Base-by-base conservation (phyloP, 208 protist genomes). In the Strigomonas oncopelti region DNA sequence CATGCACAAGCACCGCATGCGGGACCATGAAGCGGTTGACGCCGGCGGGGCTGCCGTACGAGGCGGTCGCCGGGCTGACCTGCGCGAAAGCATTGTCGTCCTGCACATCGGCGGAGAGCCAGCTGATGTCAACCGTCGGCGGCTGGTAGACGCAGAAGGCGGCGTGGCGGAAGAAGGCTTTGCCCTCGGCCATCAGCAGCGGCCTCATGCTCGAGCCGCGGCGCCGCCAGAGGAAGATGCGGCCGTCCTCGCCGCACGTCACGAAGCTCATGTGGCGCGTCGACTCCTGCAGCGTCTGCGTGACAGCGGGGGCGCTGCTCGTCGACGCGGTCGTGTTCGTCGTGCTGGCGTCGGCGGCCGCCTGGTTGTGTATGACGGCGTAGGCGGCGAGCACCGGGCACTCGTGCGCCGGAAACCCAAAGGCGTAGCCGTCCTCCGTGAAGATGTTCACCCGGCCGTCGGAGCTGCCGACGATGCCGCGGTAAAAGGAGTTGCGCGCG, bases 401-500 rank as follows among this genome's bases (percentile, higher is more conserved):
- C 60, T 91, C 78, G 61, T 92, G 83, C 13, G 87, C 89, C 8
- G 83, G 71, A 51, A 92, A 95, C 38, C 82, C 78, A 60, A 88
- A 80, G 36, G 80, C 77, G 69, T 89, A 95, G 38, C 81, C 67
- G 16, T 67, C 52, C 56, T 91, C 87, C 0, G 85, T 87, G 69
- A 95, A 92, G 24, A 91, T 62, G 67, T 75, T 80, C 9, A 95
- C 85, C n/a, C 85, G 78, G 2, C 89, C 89, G 61, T 95, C 81
- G 52, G 72, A 85, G 59, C 65, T 67, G 2, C 89, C 89, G 0
- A 95, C 87, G 5, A 91, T 65, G 18, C 86, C 89, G 18, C 89
- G 82, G 24, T 90, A 64, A 65, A 81, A 91, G 32, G 85, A 65
- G 3, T 54, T 54, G 5, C 65, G 54, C 14, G 67, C 61, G 1